A percentile compares a stretch with the other conserved stretches of the same genome.
phyloP scores from a whole-genome alignment of 768 basidiomycete species.

The Lentinula sp. region DNA sequence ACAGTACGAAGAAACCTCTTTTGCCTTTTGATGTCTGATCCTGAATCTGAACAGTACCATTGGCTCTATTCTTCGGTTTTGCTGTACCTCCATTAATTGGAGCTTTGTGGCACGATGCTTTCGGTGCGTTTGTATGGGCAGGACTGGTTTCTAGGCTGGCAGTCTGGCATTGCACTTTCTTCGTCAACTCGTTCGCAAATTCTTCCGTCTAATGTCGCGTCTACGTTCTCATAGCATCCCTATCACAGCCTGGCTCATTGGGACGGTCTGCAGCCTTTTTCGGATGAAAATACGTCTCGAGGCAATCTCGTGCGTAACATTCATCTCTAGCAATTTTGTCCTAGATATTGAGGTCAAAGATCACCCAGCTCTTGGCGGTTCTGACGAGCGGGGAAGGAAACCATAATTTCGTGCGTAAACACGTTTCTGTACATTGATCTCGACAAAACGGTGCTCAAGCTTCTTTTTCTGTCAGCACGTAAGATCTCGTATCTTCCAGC shows the following conservation, averaged over 20 bases:
- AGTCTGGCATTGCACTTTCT: slow-evolving; percentile 73
- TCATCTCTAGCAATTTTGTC: background rate
- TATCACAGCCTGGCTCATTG: slow-evolving; percentile 62
- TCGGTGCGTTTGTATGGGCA: slow-evolving; percentile 67
- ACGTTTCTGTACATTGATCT: background rate
- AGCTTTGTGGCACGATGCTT: slow-evolving; percentile 51
- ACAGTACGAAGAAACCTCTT: slow-evolving; percentile 29
- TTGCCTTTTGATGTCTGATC: background rate
- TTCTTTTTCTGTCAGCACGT: background rate
- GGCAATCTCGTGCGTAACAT: slow-evolving; percentile 56
- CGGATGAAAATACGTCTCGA: slow-evolving; percentile 73
- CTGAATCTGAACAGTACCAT: slow-evolving; percentile 33
- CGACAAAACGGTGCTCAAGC: background rate
- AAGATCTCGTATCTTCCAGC: background rate
- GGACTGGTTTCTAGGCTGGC: slow-evolving; percentile 55
- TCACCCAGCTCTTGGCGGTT: slow-evolving; percentile 51
- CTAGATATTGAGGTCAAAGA: background rate
- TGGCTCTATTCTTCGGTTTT: slow-evolving; percentile 58
- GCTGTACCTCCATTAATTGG: slow-evolving; percentile 53
- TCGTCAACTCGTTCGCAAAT: slow-evolving; percentile 57
- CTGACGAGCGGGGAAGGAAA: slow-evolving; percentile 75
- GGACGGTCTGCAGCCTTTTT: slow-evolving; percentile 76
- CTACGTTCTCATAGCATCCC: background rate
- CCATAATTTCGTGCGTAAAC: slow-evolving; percentile 60
- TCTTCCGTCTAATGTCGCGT: background rate